Conservation (phyloP, 2,329 filamentous ascomycete species). For the Gaeumannomyces sp. region DNA sequence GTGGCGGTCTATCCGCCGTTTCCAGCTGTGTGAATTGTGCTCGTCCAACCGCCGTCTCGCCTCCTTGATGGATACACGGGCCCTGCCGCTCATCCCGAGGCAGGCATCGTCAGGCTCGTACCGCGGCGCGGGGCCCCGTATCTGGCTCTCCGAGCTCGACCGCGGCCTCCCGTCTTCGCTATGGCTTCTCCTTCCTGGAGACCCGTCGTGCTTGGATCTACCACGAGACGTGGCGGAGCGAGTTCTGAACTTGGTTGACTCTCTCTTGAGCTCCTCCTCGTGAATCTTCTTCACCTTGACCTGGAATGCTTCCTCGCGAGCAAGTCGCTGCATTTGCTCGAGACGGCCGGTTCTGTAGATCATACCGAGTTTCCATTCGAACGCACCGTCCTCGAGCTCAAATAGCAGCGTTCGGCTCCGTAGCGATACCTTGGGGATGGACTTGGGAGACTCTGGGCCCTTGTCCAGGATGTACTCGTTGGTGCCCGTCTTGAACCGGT, state of each 20-base stretch:
- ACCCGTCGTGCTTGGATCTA: constrained; percentile 17
- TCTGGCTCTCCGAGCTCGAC: constrained; percentile 22
- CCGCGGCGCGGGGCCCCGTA: constrained; percentile 36
- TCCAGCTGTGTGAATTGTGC: constrained; percentile 89
- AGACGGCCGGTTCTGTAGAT: constrained; percentile 86
- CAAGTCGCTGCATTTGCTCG: constrained; percentile 84
- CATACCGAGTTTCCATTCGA: constrained; percentile 93
- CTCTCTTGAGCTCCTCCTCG: constrained; percentile 58
- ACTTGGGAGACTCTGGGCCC: constrained; percentile 76
- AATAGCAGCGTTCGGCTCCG: constrained; percentile 78
- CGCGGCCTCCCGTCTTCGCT: constrained; percentile 45
- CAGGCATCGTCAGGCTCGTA: constrained; percentile 79
- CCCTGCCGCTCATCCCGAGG: constrained; percentile 60
- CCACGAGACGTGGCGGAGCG: constrained; percentile 44
- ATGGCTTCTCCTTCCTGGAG: constrained; percentile 39
- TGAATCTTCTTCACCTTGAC: constrained; percentile 81
- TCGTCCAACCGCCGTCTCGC: constrained; percentile 69
- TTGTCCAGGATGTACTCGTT: constrained; percentile 87
- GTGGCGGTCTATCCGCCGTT: constrained; percentile 75
- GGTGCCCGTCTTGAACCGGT: constrained; percentile 81
- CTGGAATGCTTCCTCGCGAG: constrained; percentile 82
- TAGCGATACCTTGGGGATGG: constrained; percentile 78
- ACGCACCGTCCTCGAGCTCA: constrained; percentile 90
- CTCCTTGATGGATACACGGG: constrained; percentile 68
- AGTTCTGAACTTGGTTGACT: constrained; percentile 45